Conservation (phyloP, 2,329 filamentous ascomycete genomes). For the Fusarium sp. region DNA sequence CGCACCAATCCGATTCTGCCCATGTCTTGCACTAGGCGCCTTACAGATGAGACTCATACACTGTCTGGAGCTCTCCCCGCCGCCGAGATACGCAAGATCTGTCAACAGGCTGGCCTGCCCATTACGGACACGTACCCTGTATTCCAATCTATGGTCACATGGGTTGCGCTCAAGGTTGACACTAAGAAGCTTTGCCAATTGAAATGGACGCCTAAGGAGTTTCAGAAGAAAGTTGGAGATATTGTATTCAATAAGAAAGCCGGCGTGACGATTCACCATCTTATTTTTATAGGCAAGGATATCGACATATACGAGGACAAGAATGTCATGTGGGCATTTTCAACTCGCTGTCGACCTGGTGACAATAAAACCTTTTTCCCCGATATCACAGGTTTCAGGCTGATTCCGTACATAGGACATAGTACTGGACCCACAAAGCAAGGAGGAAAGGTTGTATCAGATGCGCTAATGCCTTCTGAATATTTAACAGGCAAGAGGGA, state of each 20-base stretch:
- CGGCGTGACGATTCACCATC: slow-evolving; percentile 59
- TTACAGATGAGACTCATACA: slow-evolving; percentile 27
- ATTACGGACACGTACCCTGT: slow-evolving; percentile 58
- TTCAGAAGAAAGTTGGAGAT: slow-evolving; percentile 13
- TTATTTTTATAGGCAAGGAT: slow-evolving; percentile 61
- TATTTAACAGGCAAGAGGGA: slow-evolving; percentile 53
- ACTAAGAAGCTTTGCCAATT: slow-evolving; percentile 64
- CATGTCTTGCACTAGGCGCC: slow-evolving; percentile 15
- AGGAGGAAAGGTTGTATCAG: slow-evolving; percentile 62
- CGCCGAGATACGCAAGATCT: background rate
- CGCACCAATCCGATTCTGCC: slow-evolving; percentile 25
- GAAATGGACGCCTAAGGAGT: slow-evolving; percentile 15
- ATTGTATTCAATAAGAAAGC: slow-evolving; percentile 9
- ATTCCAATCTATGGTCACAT: slow-evolving; percentile 61
- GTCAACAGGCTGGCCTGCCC: slow-evolving; percentile 51
- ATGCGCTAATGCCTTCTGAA: slow-evolving; percentile 57
- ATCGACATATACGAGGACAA: slow-evolving; percentile 60
- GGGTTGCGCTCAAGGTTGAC: slow-evolving; percentile 67
- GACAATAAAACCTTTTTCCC: slow-evolving; percentile 59
- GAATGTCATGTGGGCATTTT: slow-evolving; percentile 63
- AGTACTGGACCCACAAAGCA: slow-evolving; percentile 47
- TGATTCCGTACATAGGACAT: slow-evolving; percentile 62
- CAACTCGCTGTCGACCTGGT: slow-evolving; percentile 59
- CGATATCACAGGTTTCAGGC: slow-evolving; percentile 56
- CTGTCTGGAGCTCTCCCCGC: slow-evolving; percentile 27